Evolutionary conservation across 2,329 filamentous ascomycete genomes (phyloP).

Genomic region (Pseudocercospora eumusae): DNA sequence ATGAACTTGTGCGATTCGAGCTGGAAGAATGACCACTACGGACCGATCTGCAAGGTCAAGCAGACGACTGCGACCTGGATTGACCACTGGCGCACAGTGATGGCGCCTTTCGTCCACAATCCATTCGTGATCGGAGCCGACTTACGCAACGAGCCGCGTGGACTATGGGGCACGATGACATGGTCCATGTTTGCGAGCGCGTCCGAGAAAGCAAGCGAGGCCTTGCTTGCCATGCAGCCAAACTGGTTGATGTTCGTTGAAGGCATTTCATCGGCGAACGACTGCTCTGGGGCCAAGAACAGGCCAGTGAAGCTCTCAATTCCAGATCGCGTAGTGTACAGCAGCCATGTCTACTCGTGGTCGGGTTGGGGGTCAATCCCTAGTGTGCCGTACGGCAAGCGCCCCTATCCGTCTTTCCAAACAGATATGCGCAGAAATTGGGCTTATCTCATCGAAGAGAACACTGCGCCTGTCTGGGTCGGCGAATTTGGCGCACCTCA

Average conservation of each 20-base stretch:
- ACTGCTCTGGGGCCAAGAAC: slow-evolving; percentile 57
- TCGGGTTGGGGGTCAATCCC: slow-evolving; percentile 59
- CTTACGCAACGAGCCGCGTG: slow-evolving; percentile 68
- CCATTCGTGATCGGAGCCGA: slow-evolving; percentile 66
- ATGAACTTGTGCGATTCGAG: slow-evolving; percentile 66
- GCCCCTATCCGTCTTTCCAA: slow-evolving; percentile 63
- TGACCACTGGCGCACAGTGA: slow-evolving; percentile 65
- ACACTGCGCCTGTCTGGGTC: slow-evolving; percentile 66
- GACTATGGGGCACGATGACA: slow-evolving; percentile 68
- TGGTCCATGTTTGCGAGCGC: slow-evolving; percentile 66
- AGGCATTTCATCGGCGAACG: slow-evolving; percentile 67
- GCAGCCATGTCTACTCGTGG: slow-evolving; percentile 69
- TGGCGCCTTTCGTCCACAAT: slow-evolving; percentile 60
- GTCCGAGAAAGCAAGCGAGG: slow-evolving; percentile 64
- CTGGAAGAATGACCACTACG: slow-evolving; percentile 67
- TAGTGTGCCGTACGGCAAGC: slow-evolving; percentile 62
- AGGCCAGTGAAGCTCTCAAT: slow-evolving; percentile 62
- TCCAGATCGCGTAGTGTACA: slow-evolving; percentile 63
- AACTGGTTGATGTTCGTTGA: slow-evolving; percentile 70
- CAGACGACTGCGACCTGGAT: slow-evolving; percentile 69
- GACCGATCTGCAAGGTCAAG: slow-evolving; percentile 59
- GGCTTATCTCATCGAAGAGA: slow-evolving; percentile 62
- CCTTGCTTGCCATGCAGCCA: slow-evolving; percentile 59
- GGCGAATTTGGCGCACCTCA: slow-evolving; percentile 65
- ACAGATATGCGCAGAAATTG: slow-evolving; percentile 65